Percentiles rank a stretch among this genome's conserved stretches.
phyloP scores from a whole-genome alignment of 2,329 filamentous ascomycete genomes.

The Rhinocladiella similis region DNA sequence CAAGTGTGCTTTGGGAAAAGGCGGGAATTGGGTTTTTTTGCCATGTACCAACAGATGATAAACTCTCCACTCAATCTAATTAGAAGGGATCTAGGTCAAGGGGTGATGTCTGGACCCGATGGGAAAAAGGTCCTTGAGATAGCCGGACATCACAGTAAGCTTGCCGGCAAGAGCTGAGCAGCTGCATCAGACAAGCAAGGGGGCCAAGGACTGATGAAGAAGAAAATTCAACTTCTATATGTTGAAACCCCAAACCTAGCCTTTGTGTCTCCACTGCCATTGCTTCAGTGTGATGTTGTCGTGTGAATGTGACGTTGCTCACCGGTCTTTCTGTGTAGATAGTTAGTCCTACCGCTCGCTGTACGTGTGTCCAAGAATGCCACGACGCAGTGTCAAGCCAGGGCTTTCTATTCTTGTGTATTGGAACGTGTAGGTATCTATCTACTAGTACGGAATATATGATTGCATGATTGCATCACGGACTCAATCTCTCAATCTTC shows the following conservation, averaged over 20 bases:
- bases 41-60: slow-evolving; percentile 26
- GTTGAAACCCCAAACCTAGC: slow-evolving; percentile 4
- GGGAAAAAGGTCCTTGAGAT: slow-evolving; percentile 7
- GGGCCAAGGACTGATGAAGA: slow-evolving; percentile 13
- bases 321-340: too few relatives aligned
- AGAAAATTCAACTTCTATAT: slow-evolving; percentile 21
- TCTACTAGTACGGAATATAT: too few relatives aligned
- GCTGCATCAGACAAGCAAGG: slow-evolving; percentile 1
- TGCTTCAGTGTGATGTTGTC: neutral
- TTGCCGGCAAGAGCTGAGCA: slow-evolving; percentile 15
- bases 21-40: neutral
- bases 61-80: slow-evolving; percentile 25
- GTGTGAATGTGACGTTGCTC: neutral
- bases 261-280: neutral
- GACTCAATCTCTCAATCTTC: slow-evolving; percentile 30
- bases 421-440: too few relatives aligned
- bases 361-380: too few relatives aligned
- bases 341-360: neutral
- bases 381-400: too few relatives aligned
- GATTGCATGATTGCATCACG: too few relatives aligned
- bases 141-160: neutral
- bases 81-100: slow-evolving; percentile 16
- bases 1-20: neutral
- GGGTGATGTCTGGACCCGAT: slow-evolving; percentile 14
- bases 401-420: neutral